Base-by-base conservation (phyloP, 306 rosid species). In the Biancaea sappan region DNA sequence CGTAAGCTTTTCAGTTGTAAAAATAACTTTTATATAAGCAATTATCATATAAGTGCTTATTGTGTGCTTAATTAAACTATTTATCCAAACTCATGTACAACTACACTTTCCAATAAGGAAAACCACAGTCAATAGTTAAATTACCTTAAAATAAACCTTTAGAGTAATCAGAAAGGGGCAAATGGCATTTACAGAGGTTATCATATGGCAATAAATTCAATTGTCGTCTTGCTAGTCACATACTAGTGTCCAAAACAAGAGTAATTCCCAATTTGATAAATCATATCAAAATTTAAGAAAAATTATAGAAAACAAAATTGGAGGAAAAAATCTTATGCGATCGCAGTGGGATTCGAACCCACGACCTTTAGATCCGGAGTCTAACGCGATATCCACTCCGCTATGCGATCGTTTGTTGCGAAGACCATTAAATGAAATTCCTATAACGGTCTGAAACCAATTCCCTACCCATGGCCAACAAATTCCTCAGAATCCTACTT, bases 361-460 rank as follows among this genome's bases (percentile, higher is more conserved):
- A 91, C 98, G 94, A 88, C 97, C 97, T 91, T 88, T 93, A 93
- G 98, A 93, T 88, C 4, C 97, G 97, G 97, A 93, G 84, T 89
- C 98, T 92, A 90, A 92, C 84, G 98, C 98, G 92, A 90, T 90
- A 92, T 92, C 92, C 98, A 87, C 98, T 92, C 92, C 96, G 96
- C 94, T 92, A 92, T 92, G 98, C 88, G 94, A 88, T 80, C 94
- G 0, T 3, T 25, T 8, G 4, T 5, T 52, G 28, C 1, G 6
- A 25, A 7, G 2, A 0, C 1, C 4, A 2, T 19, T 0, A 12
- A 60, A 34, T 44, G 16, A 50, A 25, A 61, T 31, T 29, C 0
- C 8, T 0, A 14, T 32, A 40, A 6, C 4, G 6, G 9, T 2
- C 1, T 29, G 19, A 6, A 15, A 37, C 35, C 0, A 57, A 71